Base-by-base conservation (phyloP, 805 yeast genomes). In the Cyberlindnera euphorbiae region DNA sequence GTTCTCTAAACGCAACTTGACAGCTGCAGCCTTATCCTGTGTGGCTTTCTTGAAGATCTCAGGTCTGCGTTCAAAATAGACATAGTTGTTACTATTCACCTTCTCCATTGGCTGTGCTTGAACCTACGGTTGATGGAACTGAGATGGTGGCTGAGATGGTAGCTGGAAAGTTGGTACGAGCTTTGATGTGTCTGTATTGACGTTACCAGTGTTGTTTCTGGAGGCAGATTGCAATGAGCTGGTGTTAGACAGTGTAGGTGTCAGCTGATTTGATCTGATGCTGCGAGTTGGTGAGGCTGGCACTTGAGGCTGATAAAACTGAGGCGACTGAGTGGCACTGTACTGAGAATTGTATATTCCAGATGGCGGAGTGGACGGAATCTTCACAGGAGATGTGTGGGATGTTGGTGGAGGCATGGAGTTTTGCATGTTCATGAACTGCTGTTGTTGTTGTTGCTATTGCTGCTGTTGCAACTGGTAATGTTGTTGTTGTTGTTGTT, bases 1-100 rank as follows among this genome's bases (percentile, higher is more conserved):
- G 35, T 87, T 82, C 13, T 89, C 95, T 43, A 89, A 63, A 45
- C 98, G 71, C 52, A 53, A 28, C 79, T 83, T 4, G 84, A 86
- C 57, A 79, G 87, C 56, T 25, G 53, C 45, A 8, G 58, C 58
- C 28, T 53, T 55, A 31, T 55, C 59, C 37, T 55, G 58, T 4
- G 57, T 55, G 17, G 44, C 49, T 27, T 53, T 53, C 39, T 54
- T 55, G 37, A 52, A 55, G n/a, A 38, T 37, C 33, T 55, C 59
- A 0, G 58, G 59, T 38, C 54, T 46, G 43, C 59, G 52, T 39
- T 53, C 59, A 34, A 53, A 55, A 30, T 53, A 47, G 7, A 50
- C 50, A 37, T 58, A 46, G 41, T 50, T 49, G 28, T 26, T 17
- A n/a, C 32, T 28, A 17, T 25, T 31, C 17, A 22, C 33, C 33